These are phyloP conservation scores for Flaveria brownii DNA, from an alignment of 129 eudicot genomes.

Conservation along the genomic window DNA sequence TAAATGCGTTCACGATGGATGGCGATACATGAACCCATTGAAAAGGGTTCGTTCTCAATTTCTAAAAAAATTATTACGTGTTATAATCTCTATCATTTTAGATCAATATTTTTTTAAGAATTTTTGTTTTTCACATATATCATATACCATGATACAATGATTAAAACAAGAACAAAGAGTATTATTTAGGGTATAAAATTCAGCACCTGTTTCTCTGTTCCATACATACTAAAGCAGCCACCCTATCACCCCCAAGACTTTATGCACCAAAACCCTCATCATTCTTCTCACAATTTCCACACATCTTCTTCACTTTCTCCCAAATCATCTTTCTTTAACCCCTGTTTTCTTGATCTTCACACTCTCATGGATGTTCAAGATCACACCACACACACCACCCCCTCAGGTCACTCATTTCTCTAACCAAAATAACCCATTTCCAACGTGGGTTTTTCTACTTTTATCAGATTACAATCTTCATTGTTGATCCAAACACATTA, in stretches of 20 bases:
- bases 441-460: background rate
- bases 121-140: background rate
- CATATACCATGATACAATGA: background rate
- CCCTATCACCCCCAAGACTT: slow-evolving; percentile 28
- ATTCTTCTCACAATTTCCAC: background rate
- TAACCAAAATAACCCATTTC: background rate
- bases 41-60: too few species aligned
- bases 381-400: slow-evolving; percentile 26
- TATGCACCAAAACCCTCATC: slow-evolving; percentile 25
- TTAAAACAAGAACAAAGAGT: slow-evolving; percentile 12
- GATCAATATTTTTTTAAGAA: background rate
- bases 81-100: background rate
- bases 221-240: slow-evolving; percentile 27
- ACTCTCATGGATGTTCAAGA: slow-evolving; percentile 38
- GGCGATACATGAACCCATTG: too few species aligned
- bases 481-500: slow-evolving; percentile 15
- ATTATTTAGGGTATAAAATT: slow-evolving; percentile 33
- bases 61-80: too few species aligned
- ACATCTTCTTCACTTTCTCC: slow-evolving; percentile 14
- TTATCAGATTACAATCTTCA: slow-evolving; percentile 6
- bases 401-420: slow-evolving; percentile 25
- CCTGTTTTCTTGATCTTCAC: slow-evolving; percentile 21
- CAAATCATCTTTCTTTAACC: background rate
- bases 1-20: too few species aligned
- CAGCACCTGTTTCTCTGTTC: slow-evolving; percentile 30